Base-by-base conservation (phyloP, 345 rosid species). In the Adansonia digitata region DNA sequence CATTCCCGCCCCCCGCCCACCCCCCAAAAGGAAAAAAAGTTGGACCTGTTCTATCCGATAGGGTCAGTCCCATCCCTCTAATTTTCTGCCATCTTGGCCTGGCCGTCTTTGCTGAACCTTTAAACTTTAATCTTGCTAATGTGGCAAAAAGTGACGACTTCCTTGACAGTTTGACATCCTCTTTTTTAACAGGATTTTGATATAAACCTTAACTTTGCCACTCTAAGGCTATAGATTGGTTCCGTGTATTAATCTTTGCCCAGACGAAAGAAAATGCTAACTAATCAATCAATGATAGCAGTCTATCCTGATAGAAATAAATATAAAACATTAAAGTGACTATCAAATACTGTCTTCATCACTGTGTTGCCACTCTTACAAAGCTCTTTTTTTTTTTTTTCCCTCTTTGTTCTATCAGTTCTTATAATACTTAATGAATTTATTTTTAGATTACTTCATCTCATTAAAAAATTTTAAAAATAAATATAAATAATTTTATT, bases 191-290 rank as follows among this genome's bases (percentile, higher is more conserved):
- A 52, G 9, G 37, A 56, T 62, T 63, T 15, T 52, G 26, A 53
- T 65, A 24, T 5, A 42, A 2, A 5, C 40, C 11, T 57, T 49
- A 43, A 56, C 0, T 17, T 22, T 17, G 43, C 74, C 62, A 74
- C 52, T 59, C 27, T 12, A 5, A 18, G 15, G 35, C 6, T 49
- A 0, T 9, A 11, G 51, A 77, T 65, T 72, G 81, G 78, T 63
- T 67, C 77, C 49, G 71, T 74, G 18, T 46, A 39, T 27, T 27
- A n/a, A 2, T 13, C 79, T 66, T 66, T 77, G 24, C 81, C 81
- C 61, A 57, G 34, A 80, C 84, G 79, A 63, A 75, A 81, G 13
- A 39, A 61, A 79, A 34, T 75, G 76, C 76, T 11, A 31, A 17
- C 52, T 29, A 31, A 14, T 3, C 53, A 57, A 56, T 17, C 72